A percentile compares a stretch with the other conserved stretches of the same genome.
Conservation (phyloP, 176 grass and related monocot species). For the Rhipidocladum racemiflorum region DNA sequence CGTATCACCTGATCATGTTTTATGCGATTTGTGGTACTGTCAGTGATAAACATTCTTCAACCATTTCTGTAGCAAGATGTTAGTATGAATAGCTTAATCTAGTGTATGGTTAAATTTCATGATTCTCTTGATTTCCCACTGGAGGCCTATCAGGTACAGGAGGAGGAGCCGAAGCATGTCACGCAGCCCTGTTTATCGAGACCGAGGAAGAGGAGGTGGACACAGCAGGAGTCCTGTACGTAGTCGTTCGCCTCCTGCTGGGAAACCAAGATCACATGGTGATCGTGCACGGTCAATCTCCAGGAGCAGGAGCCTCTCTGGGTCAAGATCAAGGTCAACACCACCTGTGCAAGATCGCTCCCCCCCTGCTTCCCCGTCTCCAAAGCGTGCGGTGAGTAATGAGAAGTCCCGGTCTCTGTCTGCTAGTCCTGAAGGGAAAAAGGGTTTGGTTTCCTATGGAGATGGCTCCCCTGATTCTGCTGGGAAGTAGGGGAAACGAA, state of each 20-base stretch:
- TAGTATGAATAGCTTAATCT: conserved; percentile 6
- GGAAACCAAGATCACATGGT: conserved; percentile 49
- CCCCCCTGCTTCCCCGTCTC: conserved; percentile 59
- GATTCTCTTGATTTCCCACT: conserved; percentile 21
- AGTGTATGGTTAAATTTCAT: conserved; percentile 24
- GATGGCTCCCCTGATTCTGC: conserved; percentile 76
- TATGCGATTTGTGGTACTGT: not conserved
- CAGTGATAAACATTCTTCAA: not conserved
- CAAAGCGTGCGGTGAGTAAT: conserved; percentile 37
- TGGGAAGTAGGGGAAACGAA: conserved; percentile 30
- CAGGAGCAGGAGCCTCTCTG: conserved; percentile 60
- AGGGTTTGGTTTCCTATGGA: conserved; percentile 88
- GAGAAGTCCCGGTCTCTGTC: conserved; percentile 60
- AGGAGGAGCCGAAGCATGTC: conserved; percentile 78
- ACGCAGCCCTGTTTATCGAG: conserved; percentile 54
- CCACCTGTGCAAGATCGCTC: conserved; percentile 41
- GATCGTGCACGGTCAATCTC: conserved; percentile 54
- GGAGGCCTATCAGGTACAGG: conserved; percentile 58
- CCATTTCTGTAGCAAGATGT: not conserved
- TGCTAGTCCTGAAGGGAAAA: conserved; percentile 72
- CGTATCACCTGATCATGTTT: not conserved
- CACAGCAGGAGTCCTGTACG: conserved; percentile 63
- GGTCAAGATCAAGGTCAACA: conserved; percentile 70
- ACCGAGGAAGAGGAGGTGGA: conserved; percentile 55
- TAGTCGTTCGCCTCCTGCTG: conserved; percentile 56